A percentile compares a stretch with the other conserved stretches of the same genome.
phyloP scores from a whole-genome alignment of 2,329 filamentous ascomycete species.

The Diaporthe velutina region DNA sequence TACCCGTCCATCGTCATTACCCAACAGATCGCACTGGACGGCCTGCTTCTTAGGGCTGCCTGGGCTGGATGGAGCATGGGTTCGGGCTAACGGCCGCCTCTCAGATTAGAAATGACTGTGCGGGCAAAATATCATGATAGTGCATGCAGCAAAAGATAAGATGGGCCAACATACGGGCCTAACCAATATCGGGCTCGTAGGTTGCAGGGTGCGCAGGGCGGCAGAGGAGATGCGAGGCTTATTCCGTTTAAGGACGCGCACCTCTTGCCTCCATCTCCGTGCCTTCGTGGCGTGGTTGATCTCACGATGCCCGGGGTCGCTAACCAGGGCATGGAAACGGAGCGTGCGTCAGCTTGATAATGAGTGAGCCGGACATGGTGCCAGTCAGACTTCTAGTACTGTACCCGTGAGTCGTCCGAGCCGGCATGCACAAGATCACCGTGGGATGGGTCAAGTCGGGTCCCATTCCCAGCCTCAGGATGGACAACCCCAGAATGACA shows the following conservation, averaged over 20 bases:
- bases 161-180: slow-evolving; percentile 19
- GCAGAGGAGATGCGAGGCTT: slow-evolving; percentile 5
- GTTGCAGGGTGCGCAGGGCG: slow-evolving; percentile 14
- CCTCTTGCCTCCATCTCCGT: slow-evolving; percentile 4
- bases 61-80: slow-evolving; percentile 7
- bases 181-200: background rate
- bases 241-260: slow-evolving; percentile 26
- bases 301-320: slow-evolving; percentile 20
- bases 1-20: slow-evolving; percentile 1
- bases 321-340: slow-evolving; percentile 13
- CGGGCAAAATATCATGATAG: slow-evolving; percentile 2
- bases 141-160: slow-evolving; percentile 10
- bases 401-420: slow-evolving; percentile 7
- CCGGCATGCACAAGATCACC: background rate
- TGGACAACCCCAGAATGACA: slow-evolving; percentile 3
- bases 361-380: slow-evolving; percentile 4
- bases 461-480: slow-evolving; percentile 16
- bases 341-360: slow-evolving; percentile 16
- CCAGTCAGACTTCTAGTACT: slow-evolving; percentile 17
- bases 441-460: background rate
- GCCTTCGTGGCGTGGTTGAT: slow-evolving; percentile 22
- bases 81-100: slow-evolving; percentile 19
- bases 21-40: background rate
- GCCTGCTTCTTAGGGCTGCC: slow-evolving; percentile 9
- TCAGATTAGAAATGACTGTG: slow-evolving; percentile 28